Evolutionary conservation across 768 basidiomycete genomes (phyloP), one percentile per base, ranked within the genome.

Genomic region (Tylopilus sp.): DNA sequence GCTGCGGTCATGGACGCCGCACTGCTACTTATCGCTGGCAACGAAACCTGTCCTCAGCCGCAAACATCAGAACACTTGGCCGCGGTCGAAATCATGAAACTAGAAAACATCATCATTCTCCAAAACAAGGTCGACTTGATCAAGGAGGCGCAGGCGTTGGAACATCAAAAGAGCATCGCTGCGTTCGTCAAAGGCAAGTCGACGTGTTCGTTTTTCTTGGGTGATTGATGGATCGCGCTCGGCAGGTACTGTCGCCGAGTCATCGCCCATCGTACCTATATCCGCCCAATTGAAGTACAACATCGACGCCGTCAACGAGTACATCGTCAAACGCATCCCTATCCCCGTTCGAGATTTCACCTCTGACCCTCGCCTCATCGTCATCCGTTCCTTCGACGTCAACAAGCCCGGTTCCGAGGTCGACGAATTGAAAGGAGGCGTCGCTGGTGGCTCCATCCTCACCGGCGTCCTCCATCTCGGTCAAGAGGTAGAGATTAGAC

Each of bases 1-100:
- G 97, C 97, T 37, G 97, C 97, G 11, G 96, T 98, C 78, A 99
- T 98, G 97, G 95, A 98, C 73, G 97, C 95, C 49, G 97, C 97
- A 6, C 77, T 98, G 0, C 80, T 99, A 1, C 86, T 99, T 49
- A 84, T 99, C 53, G 97, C 97, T 21, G 97, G 91, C 26, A 99
- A 99, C 74, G 97, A 99, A 78, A 92, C 93, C 3, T 98, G 97
- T 71, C 97, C 96, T 2, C 97, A 99, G 67, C 97, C 97, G 1
- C 97, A 99, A 72, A 99, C 97, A 21, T 94, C 92, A 11, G 97
- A 98, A 73, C 97, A 99, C 79, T 76, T 99, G 50, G 96, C 97
- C 28, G 97, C 97, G 6, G 92, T 99, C 41, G 96, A 98, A 72
- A 98, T 99, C 74, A 98, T 99, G 94, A 97, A 97, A 74, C 79